Evolutionary conservation across 2,329 filamentous ascomycete species (phyloP), one percentile per base, ranked within the genome.

Genomic region (Colletotrichum brevisporum): DNA sequence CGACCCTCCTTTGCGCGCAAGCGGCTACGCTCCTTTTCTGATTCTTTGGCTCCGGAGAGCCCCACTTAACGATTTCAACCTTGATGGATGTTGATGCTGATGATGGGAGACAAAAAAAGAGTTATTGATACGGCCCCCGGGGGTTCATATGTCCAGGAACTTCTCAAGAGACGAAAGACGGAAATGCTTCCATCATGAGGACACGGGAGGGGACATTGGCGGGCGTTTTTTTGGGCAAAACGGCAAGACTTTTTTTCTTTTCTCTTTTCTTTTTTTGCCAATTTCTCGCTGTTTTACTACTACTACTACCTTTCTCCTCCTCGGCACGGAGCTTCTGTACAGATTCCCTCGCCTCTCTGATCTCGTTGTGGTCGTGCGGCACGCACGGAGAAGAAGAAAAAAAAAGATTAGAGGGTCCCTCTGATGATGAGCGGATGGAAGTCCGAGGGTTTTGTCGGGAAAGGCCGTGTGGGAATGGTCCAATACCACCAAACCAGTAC

Each of bases 91-190:
- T 67, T 69, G 51, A 69, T 31, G 54, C 54, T 65, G 48, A 66
- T 31, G 66, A 68, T 27, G 66, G 54, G 26, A 36, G 31, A 36
- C 31, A 36, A 57, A 63, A 66, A 64, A 59, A 69, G 54, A 69
- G 55, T 24, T 69, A 66, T 66, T 31, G 61, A 59, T 55, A 54
- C 50, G 63, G 50, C 67, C 67, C 62, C 63, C 67, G 36, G 51
- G 62, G 67, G 55, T 56, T 55, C 52, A 61, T 55, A 24, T 61
- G 67, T 60, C 51, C 51, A 66, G 60, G 21, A 61, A 26, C 45
- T 69, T 69, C 51, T 61, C 56, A 52, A 60, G 60, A 69, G 67
- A 69, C 67, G 43, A 48, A 66, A 69, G 67, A 67, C 36, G 62
- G 67, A 69, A 66, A 43, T 69, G 45, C 55, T 69, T 67, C 62